Conservation (phyloP, 164 flowering plant species). For the Chimonanthus salicifolius region DNA sequence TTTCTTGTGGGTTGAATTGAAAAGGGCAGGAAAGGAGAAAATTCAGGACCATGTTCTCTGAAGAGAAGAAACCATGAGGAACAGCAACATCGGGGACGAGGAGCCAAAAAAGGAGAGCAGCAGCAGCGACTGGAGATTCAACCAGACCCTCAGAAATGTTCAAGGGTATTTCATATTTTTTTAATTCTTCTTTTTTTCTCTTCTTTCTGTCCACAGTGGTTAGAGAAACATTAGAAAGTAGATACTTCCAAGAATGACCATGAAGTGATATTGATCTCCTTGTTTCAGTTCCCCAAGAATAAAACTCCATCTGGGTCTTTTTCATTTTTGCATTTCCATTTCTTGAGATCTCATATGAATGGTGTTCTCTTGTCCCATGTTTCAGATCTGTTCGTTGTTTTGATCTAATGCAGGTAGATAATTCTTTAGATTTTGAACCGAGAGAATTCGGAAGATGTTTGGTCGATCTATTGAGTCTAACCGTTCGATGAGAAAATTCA, state of each 20-base stretch:
- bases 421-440: background rate
- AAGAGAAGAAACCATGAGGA: slow-evolving; percentile 24
- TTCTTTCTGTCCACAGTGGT: background rate
- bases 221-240: background rate
- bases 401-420: background rate
- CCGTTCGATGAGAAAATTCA: background rate
- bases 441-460: background rate
- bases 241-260: background rate
- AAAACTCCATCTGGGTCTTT: background rate
- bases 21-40: background rate
- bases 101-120: slow-evolving; percentile 25
- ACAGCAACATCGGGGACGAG: slow-evolving; percentile 25
- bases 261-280: background rate
- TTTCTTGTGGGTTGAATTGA: background rate
- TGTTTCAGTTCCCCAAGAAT: background rate
- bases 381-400: background rate
- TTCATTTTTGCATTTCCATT: background rate
- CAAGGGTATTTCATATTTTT: slow-evolving; percentile 47
- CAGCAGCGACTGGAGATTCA: slow-evolving; percentile 63
- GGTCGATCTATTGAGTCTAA: background rate
- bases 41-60: slow-evolving; percentile 12
- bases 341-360: background rate
- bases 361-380: background rate
- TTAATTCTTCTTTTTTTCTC: background rate
- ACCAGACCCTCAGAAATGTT: slow-evolving; percentile 75